Conservation (phyloP, 441 rosid genomes). For the Populus hybrid region DNA sequence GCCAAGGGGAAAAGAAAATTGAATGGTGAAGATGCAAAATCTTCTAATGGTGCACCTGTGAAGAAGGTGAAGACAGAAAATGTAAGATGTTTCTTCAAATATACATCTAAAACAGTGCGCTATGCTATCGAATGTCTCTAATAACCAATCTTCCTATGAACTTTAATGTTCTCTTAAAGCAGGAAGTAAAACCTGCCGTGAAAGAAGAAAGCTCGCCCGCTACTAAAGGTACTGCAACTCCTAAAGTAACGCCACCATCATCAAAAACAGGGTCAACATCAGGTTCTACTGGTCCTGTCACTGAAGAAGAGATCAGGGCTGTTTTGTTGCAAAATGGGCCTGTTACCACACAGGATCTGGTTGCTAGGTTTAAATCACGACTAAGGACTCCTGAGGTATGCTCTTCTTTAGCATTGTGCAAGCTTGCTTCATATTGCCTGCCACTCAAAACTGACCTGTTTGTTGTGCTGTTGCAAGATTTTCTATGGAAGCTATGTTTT, state of each 20-base stretch:
- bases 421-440: neutral
- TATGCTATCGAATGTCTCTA: neutral
- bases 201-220: constrained; percentile 50
- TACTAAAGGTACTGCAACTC: constrained; percentile 33
- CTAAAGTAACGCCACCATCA: constrained; percentile 38
- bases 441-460: neutral
- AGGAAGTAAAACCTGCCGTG: constrained; percentile 60
- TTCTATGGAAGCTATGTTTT: neutral
- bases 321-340: constrained; percentile 71
- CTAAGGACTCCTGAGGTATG: constrained; percentile 70
- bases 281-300: constrained; percentile 56
- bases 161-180: constrained; percentile 16
- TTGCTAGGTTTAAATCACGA: constrained; percentile 75
- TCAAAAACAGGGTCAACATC: constrained; percentile 30
- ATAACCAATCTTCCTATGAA: neutral
- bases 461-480: neutral
- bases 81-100: constrained; percentile 35
- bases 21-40: constrained; percentile 60
- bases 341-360: constrained; percentile 89
- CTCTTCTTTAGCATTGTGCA: neutral
- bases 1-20: constrained; percentile 84
- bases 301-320: constrained; percentile 87
- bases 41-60: constrained; percentile 49
- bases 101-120: neutral
- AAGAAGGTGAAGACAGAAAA: constrained; percentile 84